Percentiles rank a stretch among this genome's conserved stretches.
These are phyloP conservation scores for Exophiala sp. DNA, from an alignment of 2,329 filamentous ascomycete species.

Conservation along the genomic window DNA sequence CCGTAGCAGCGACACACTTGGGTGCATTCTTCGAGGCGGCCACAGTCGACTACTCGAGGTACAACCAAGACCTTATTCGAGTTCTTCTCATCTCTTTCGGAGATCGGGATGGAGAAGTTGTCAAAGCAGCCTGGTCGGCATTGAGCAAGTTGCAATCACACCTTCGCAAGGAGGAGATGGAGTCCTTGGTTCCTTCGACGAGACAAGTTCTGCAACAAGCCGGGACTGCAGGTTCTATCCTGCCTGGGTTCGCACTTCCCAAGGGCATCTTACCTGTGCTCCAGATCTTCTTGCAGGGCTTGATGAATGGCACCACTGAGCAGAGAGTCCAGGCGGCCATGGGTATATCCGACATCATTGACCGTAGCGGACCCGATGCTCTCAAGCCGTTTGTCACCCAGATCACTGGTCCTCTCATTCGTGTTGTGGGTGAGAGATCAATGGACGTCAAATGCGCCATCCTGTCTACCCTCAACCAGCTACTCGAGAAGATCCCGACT, in stretches of 20 bases:
- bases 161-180: constrained; percentile 96
- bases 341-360: constrained; percentile 91
- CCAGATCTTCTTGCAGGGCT: constrained; percentile 92
- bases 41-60: constrained; percentile 84
- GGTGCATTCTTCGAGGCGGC: constrained; percentile 77
- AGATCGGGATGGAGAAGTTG: constrained; percentile 73
- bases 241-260: constrained; percentile 81
- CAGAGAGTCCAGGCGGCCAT: constrained; percentile 88
- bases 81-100: constrained; percentile 87
- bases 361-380: constrained; percentile 79
- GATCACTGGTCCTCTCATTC: constrained; percentile 93
- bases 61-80: constrained; percentile 92
- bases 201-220: constrained; percentile 80
- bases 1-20: constrained; percentile 70
- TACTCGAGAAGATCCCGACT: constrained; percentile 91
- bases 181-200: constrained; percentile 78
- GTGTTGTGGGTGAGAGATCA: constrained; percentile 93
- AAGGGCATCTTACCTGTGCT: constrained; percentile 96
- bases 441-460: constrained; percentile 92
- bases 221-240: constrained; percentile 74
- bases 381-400: constrained; percentile 94
- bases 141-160: constrained; percentile 81
- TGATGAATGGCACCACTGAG: constrained; percentile 92
- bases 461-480: constrained; percentile 84
- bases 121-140: constrained; percentile 84